These are phyloP conservation scores for Porphyrellus cyaneotinctus DNA, from an alignment of 768 basidiomycete species.

Conservation along the genomic window DNA sequence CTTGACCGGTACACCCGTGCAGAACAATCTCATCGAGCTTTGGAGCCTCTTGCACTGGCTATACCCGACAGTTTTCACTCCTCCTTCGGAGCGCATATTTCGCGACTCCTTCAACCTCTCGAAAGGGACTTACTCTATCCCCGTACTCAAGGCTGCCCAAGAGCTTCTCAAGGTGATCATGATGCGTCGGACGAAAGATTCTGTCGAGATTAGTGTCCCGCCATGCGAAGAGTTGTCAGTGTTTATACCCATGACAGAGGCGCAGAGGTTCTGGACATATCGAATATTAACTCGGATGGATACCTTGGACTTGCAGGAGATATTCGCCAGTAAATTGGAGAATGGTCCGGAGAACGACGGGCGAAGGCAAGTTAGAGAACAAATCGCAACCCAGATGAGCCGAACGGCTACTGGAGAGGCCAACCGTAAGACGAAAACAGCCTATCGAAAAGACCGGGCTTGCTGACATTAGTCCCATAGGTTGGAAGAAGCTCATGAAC, in stretches of 20 bases:
- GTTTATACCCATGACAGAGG: constrained; percentile 54
- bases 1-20: constrained; percentile 71
- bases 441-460: not conserved
- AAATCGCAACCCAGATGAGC: constrained; percentile 38
- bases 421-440: constrained; percentile 23
- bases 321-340: constrained; percentile 38
- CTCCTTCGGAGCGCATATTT: constrained; percentile 45
- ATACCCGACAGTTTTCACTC: constrained; percentile 50
- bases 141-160: constrained; percentile 46
- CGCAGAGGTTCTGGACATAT: constrained; percentile 61
- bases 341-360: constrained; percentile 33
- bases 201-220: constrained; percentile 47
- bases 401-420: constrained; percentile 27
- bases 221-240: constrained; percentile 55
- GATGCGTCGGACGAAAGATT: constrained; percentile 58
- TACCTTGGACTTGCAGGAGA: constrained; percentile 42
- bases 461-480: constrained; percentile 26
- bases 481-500: constrained; percentile 58
- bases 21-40: constrained; percentile 59
- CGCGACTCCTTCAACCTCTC: constrained; percentile 50
- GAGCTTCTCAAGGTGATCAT: constrained; percentile 49
- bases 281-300: constrained; percentile 52
- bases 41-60: constrained; percentile 56
- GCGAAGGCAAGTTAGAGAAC: constrained; percentile 37
- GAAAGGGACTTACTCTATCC: constrained; percentile 47